Evolutionary conservation across 1,284 basidiomycete species (phyloP).

Genomic region (Lentinula novae-zelandiae): DNA sequence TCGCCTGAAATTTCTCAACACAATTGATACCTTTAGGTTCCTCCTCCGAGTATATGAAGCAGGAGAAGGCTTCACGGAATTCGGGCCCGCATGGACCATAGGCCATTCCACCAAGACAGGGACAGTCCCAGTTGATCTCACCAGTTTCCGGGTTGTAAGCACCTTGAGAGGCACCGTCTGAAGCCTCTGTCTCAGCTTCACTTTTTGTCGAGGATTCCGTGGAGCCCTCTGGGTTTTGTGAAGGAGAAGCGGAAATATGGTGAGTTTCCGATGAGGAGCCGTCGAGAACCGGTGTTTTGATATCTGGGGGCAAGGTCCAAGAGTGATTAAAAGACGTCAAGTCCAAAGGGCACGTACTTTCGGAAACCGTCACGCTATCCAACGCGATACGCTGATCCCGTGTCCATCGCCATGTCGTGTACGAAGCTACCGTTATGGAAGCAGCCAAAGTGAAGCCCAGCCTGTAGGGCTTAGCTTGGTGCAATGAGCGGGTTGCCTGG

Average conservation of each 20-base stretch:
- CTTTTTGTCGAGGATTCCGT: background rate
- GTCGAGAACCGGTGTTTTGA: slow-evolving; percentile 10
- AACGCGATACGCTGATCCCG: slow-evolving; percentile 41
- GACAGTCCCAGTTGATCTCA: slow-evolving; percentile 98
- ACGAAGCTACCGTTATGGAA: slow-evolving; percentile 42
- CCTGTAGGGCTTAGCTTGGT: slow-evolving; percentile 23
- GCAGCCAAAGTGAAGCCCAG: slow-evolving; percentile 36
- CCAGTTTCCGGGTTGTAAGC: slow-evolving; percentile 92
- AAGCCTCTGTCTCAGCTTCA: slow-evolving; percentile 5
- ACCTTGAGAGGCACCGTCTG: slow-evolving; percentile 35
- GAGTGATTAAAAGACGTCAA: background rate
- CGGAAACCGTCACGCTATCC: slow-evolving; percentile 28
- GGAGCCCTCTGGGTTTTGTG: background rate
- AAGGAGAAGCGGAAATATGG: background rate
- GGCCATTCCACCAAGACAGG: slow-evolving; percentile 98
- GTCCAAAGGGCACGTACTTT: slow-evolving; percentile 6
- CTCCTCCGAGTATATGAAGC: slow-evolving; percentile 91
- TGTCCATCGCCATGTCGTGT: slow-evolving; percentile 40
- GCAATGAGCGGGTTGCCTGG: slow-evolving; percentile 21
- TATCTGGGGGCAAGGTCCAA: background rate
- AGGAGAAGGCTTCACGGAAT: slow-evolving; percentile 96
- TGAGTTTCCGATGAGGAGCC: slow-evolving; percentile 10
- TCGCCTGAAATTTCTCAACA: slow-evolving; percentile 95
- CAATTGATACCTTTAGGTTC: slow-evolving; percentile 99
- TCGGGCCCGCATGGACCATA: slow-evolving; percentile 93